phyloP scores from a whole-genome alignment of 257 asterid genomes.

The Phtheirospermum japonicum region DNA sequence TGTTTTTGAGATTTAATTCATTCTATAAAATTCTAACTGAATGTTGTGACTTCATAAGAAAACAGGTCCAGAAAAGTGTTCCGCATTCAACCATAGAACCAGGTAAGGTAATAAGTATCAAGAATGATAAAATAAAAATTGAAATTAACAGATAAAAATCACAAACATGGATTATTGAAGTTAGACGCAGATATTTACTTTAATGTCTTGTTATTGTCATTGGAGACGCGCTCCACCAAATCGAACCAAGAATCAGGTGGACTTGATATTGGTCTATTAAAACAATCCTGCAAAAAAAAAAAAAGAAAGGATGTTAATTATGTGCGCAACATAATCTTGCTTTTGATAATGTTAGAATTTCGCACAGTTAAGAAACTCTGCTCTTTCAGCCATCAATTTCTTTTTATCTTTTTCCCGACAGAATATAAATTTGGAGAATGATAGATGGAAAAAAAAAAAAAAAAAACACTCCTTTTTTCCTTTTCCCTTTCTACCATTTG shows the following conservation, averaged over 20 bases:
- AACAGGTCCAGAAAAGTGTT: background rate
- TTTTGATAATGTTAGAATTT: background rate
- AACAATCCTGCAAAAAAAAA: slow-evolving; percentile 69
- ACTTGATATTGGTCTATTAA: slow-evolving; percentile 94
- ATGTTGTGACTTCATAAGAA: slow-evolving; percentile 5
- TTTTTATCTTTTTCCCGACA: slow-evolving; percentile 2
- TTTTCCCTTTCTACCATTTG: slow-evolving; percentile 8
- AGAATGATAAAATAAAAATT: background rate
- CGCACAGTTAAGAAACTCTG: background rate
- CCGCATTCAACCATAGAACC: slow-evolving; percentile 5
- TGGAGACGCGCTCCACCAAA: slow-evolving; percentile 93
- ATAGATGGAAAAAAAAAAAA: background rate
- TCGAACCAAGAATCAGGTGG: slow-evolving; percentile 99
- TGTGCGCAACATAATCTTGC: slow-evolving; percentile 8
- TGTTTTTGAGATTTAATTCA: slow-evolving; percentile 9
- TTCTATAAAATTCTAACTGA: slow-evolving; percentile 14
- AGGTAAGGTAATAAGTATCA: background rate
- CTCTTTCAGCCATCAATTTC: background rate
- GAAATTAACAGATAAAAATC: background rate
- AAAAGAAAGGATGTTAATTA: slow-evolving; percentile 2
- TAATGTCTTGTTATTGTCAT: slow-evolving; percentile 86
- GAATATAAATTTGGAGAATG: slow-evolving; percentile 1
- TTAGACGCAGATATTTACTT: slow-evolving; percentile 46
- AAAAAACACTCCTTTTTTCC: background rate
- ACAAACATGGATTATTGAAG: slow-evolving; percentile 9